phyloP scores from a whole-genome alignment of 2,329 filamentous ascomycete species.

The Aspergillus proliferans region DNA sequence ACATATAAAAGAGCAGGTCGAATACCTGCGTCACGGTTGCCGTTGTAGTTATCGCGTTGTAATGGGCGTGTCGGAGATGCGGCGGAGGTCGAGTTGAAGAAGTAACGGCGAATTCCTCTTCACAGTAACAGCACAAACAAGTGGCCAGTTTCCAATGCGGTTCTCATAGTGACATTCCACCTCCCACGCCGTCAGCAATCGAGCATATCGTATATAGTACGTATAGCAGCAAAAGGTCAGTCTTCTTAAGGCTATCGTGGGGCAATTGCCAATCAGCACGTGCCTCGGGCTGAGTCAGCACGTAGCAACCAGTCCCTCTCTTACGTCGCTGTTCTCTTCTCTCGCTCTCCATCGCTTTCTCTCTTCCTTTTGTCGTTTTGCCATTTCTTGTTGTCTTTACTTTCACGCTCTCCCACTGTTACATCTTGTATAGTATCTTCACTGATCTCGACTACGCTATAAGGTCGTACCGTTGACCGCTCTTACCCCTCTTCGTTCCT shows the following conservation, averaged over 20 bases:
- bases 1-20: constrained; percentile 29
- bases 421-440: constrained; percentile 2
- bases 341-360: constrained; percentile 7
- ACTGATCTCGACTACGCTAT: background rate
- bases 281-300: constrained; percentile 7
- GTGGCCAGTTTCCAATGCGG: no score
- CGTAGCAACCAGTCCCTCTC: constrained; percentile 3
- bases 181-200: background rate
- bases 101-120: no score
- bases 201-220: background rate
- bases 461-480: constrained; percentile 11
- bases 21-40: constrained; percentile 2
- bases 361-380: constrained; percentile 4
- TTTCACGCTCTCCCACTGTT: constrained; percentile 1
- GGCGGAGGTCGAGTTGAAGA: background rate
- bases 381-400: constrained; percentile 4
- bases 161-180: background rate
- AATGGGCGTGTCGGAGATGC: constrained; percentile 8
- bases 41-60: background rate
- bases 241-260: constrained; percentile 7
- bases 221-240: background rate
- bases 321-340: constrained; percentile 5
- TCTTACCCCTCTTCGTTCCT: constrained; percentile 9
- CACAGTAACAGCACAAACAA: no score
- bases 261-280: constrained; percentile 12